Evolutionary conservation across 2,329 filamentous ascomycete genomes (phyloP).

Genomic region (Chrysoporthe puriensis): DNA sequence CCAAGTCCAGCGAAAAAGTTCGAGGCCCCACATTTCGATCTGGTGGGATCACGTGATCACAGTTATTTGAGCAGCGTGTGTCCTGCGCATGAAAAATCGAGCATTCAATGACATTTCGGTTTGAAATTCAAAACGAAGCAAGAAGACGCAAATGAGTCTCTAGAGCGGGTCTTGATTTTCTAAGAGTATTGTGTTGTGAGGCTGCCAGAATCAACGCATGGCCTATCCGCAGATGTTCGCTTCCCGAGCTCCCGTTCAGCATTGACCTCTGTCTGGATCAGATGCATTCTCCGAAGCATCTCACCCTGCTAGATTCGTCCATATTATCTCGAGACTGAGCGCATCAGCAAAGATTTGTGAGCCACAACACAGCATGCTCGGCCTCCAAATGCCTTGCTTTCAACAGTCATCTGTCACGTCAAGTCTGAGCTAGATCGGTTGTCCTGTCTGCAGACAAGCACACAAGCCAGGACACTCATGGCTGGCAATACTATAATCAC

Average conservation of each 20-base stretch:
- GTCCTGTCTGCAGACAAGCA: not conserved
- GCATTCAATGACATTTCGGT: not conserved
- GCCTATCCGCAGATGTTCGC: not conserved
- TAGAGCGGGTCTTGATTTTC: not conserved
- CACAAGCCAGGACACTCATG: not conserved
- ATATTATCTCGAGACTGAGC: not conserved
- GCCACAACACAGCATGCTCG: not conserved
- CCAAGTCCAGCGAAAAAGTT: constrained; percentile 7
- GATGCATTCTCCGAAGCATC: not conserved
- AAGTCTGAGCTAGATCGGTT: not conserved
- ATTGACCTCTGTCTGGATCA: not conserved
- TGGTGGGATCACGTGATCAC: constrained; percentile 9
- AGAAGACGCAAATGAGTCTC: not conserved
- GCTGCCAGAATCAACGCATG: not conserved
- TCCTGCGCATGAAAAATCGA: not conserved
- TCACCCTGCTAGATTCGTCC: not conserved
- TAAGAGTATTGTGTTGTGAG: too few relatives aligned
- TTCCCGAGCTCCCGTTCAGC: not conserved
- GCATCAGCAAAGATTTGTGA: not conserved
- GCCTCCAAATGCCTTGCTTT: not conserved
- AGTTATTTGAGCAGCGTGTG: not conserved
- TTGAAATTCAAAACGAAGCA: not conserved
- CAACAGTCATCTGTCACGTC: not conserved
- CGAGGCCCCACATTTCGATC: constrained; percentile 1
- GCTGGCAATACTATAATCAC: not conserved